Conservation (phyloP, 177 flowering plant species). For the Vitis hybrid region DNA sequence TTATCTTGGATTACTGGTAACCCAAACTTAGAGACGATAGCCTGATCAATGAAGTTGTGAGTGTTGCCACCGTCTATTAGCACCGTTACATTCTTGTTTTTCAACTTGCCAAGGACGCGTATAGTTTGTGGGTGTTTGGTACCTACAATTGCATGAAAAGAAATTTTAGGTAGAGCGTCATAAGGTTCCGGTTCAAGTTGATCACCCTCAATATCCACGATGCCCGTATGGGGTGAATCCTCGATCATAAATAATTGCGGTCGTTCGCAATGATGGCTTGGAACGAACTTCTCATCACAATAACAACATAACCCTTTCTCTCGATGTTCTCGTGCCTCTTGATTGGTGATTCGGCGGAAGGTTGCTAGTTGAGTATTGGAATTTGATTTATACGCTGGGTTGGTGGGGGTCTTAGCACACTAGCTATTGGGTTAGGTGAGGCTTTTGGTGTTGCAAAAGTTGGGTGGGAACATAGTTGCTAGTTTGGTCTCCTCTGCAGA, state of each 20-base stretch:
- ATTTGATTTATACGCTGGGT: no score
- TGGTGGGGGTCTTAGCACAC: no score
- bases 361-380: no score
- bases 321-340: background rate
- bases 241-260: background rate
- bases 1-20: background rate
- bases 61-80: background rate
- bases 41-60: no score
- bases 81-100: background rate
- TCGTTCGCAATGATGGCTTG: background rate
- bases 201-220: background rate
- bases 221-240: background rate
- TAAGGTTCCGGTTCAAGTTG: no score
- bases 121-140: background rate
- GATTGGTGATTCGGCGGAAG: background rate
- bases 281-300: slow-evolving; percentile 1
- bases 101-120: background rate
- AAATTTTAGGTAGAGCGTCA: no score
- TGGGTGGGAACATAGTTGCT: background rate
- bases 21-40: background rate
- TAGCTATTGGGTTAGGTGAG: no score
- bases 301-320: background rate
- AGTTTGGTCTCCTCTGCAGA: background rate
- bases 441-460: background rate
- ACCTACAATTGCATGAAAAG: no score